phyloP scores from a whole-genome alignment of 768 basidiomycete species.

The Exsudoporus frostii region DNA sequence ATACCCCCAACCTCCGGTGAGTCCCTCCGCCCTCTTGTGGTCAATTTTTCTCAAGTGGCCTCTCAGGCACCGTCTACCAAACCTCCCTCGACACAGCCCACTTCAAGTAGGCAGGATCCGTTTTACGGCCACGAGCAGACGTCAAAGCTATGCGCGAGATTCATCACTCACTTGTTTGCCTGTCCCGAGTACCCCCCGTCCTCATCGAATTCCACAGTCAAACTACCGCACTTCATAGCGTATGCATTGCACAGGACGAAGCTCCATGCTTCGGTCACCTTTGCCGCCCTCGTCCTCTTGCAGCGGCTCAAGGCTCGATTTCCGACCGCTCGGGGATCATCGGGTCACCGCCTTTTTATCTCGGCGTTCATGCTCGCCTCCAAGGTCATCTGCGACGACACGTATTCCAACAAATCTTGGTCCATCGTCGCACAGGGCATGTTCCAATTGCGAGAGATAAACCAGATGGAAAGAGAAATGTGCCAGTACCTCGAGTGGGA shows the following conservation, averaged over 20 bases:
- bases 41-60: background rate
- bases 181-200: slow-evolving; percentile 78
- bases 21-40: background rate
- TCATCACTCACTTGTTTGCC: slow-evolving; percentile 81
- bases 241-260: slow-evolving; percentile 69
- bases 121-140: slow-evolving; percentile 66
- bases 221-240: slow-evolving; percentile 59
- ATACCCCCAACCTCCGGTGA: slow-evolving; percentile 28
- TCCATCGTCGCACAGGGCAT: slow-evolving; percentile 85
- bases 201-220: slow-evolving; percentile 28
- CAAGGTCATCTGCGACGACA: slow-evolving; percentile 91
- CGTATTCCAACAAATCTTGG: slow-evolving; percentile 93
- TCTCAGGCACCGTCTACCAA: slow-evolving; percentile 27
- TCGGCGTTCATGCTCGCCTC: slow-evolving; percentile 72
- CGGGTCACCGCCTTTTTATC: slow-evolving; percentile 68
- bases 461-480: slow-evolving; percentile 81
- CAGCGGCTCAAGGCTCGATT: slow-evolving; percentile 68
- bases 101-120: slow-evolving; percentile 21
- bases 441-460: slow-evolving; percentile 74
- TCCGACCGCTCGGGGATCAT: slow-evolving; percentile 73
- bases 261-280: slow-evolving; percentile 50
- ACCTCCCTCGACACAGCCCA: slow-evolving; percentile 31
- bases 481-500: slow-evolving; percentile 92
- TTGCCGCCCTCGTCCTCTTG: slow-evolving; percentile 45
- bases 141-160: slow-evolving; percentile 67